phyloP scores from a whole-genome alignment of 2,329 filamentous ascomycete genomes.

The Aspergillus uvarum region DNA sequence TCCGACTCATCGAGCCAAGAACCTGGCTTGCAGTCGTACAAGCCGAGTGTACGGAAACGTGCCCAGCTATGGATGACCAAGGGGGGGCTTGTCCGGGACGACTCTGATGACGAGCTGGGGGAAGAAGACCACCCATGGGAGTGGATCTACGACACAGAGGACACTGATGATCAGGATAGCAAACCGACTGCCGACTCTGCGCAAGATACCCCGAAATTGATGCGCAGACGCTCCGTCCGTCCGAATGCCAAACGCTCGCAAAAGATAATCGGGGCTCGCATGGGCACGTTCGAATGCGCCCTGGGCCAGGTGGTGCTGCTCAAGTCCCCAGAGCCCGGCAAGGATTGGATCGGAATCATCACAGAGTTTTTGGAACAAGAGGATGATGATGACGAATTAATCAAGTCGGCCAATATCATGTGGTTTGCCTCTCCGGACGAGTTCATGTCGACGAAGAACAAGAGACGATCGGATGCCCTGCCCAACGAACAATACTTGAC shows the following conservation, averaged over 20 bases:
- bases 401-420: slow-evolving; percentile 82
- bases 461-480: slow-evolving; percentile 77
- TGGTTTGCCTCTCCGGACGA: slow-evolving; percentile 88
- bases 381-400: slow-evolving; percentile 55
- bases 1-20: slow-evolving; percentile 16
- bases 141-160: slow-evolving; percentile 65
- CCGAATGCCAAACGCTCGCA: slow-evolving; percentile 28
- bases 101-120: slow-evolving; percentile 85
- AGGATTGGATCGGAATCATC: slow-evolving; percentile 90
- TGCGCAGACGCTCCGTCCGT: slow-evolving; percentile 31
- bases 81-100: slow-evolving; percentile 67
- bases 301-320: slow-evolving; percentile 83
- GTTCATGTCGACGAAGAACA: slow-evolving; percentile 79
- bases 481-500: slow-evolving; percentile 92
- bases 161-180: slow-evolving; percentile 24
- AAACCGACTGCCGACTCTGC: slow-evolving; percentile 17
- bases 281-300: slow-evolving; percentile 76
- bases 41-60: slow-evolving; percentile 33
- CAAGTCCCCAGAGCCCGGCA: slow-evolving; percentile 80
- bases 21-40: slow-evolving; percentile 15
- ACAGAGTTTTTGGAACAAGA: slow-evolving; percentile 76
- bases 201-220: slow-evolving; percentile 25
- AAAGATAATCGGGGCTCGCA: slow-evolving; percentile 75
- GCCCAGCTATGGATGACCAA: slow-evolving; percentile 54
- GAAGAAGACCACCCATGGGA: slow-evolving; percentile 72